Conservation (phyloP, 805 yeast species). For the Saturnispora gosingensis region DNA sequence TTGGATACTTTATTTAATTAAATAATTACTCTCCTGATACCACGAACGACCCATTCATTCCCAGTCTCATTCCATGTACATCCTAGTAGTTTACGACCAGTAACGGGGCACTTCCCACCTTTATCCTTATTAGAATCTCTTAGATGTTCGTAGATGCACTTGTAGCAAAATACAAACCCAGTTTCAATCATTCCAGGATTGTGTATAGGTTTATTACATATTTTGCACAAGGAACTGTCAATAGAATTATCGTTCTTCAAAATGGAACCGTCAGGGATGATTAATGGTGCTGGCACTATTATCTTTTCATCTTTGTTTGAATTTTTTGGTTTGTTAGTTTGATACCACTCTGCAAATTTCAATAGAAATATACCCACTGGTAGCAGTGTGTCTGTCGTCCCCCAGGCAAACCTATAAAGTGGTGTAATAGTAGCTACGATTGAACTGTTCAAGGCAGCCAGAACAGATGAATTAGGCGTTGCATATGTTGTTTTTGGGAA, state of each 20-base stretch:
- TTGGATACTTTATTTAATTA: neutral
- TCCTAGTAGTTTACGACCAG: conserved; percentile 61
- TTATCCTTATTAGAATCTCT: conserved; percentile 35
- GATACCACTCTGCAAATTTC: conserved; percentile 92
- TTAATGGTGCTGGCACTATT: conserved; percentile 13
- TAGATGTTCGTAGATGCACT: conserved; percentile 66
- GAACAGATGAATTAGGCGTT: neutral
- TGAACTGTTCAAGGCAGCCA: conserved; percentile 4
- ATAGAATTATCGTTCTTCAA: conserved; percentile 5
- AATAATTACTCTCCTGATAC: conserved; percentile 65
- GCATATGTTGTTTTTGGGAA: neutral
- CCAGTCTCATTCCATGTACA: conserved; percentile 53
- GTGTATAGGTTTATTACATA: conserved; percentile 54
- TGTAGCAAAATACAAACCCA: conserved; percentile 83
- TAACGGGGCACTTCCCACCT: conserved; percentile 78
- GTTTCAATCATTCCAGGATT: conserved; percentile 88
- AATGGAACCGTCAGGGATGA: neutral
- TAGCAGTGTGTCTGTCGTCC: conserved; percentile 39
- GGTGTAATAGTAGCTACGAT: conserved; percentile 13
- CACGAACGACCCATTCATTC: conserved; percentile 63
- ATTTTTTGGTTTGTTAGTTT: conserved; percentile 40
- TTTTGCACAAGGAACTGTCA: conserved; percentile 40
- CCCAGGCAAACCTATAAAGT: conserved; percentile 18
- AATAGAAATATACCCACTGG: conserved; percentile 76
- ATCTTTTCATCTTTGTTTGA: conserved; percentile 12